These are phyloP conservation scores for Carex arenaria DNA, from an alignment of 202 grass and related monocot species.

Conservation along the genomic window DNA sequence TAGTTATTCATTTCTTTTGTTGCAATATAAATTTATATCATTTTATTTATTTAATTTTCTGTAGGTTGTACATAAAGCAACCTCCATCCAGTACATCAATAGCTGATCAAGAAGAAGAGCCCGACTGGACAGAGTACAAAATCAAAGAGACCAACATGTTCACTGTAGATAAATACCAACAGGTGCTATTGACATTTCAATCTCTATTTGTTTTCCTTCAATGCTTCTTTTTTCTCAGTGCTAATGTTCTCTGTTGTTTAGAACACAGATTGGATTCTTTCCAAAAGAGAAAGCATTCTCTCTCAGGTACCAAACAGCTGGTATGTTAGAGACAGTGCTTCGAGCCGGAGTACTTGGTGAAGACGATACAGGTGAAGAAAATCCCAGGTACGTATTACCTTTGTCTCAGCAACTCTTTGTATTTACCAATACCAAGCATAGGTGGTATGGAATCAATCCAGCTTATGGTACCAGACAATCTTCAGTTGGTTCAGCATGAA, in stretches of 20 bases:
- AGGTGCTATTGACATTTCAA: conserved; percentile 42
- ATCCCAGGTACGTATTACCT: conserved; percentile 41
- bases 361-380: conserved; percentile 79
- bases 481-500: background rate
- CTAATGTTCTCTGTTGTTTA: conserved; percentile 33
- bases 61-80: conserved; percentile 86
- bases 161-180: conserved; percentile 95
- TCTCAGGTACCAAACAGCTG: conserved; percentile 83
- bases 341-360: conserved; percentile 80
- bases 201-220: background rate
- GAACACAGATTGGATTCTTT: conserved; percentile 84
- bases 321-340: conserved; percentile 85
- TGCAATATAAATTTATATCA: background rate
- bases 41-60: conserved; percentile 13
- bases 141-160: conserved; percentile 98
- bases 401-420: background rate
- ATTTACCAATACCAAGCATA: background rate
- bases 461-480: background rate
- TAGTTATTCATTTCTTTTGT: background rate
- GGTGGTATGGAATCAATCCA: background rate
- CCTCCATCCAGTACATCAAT: conserved; percentile 61
- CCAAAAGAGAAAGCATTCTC: conserved; percentile 70
- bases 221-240: background rate
- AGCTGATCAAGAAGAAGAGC: conserved; percentile 49
- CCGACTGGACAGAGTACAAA: conserved; percentile 95